These are phyloP conservation scores for Neurospora africana DNA, from an alignment of 495 filamentous ascomycete genomes.

Conservation along the genomic window DNA sequence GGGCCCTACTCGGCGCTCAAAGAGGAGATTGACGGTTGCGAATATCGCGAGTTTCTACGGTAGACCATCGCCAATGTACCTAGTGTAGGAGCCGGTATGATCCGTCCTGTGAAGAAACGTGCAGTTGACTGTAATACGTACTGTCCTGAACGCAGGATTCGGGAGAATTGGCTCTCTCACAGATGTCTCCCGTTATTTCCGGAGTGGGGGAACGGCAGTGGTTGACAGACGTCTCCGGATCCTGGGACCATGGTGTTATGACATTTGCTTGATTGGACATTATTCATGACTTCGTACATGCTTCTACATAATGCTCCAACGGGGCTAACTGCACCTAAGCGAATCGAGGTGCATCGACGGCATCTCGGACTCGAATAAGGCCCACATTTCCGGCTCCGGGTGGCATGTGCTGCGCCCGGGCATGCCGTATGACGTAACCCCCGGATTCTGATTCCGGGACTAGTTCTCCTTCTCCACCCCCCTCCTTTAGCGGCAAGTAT, in stretches of 20 bases:
- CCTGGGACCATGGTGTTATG: background rate
- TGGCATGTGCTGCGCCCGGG: background rate
- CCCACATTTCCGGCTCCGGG: background rate
- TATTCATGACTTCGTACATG: background rate
- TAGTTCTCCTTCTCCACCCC: background rate
- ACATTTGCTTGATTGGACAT: background rate
- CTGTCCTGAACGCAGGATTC: background rate
- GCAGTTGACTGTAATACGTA: background rate
- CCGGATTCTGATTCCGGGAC: background rate
- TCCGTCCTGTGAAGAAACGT: background rate
- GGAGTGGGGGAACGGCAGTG: background rate
- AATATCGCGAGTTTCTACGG: too few relatives aligned
- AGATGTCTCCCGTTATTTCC: background rate
- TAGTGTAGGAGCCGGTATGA: background rate
- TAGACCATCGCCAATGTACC: background rate
- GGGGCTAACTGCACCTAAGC: background rate
- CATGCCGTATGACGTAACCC: background rate
- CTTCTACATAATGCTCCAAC: background rate
- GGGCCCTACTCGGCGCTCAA: too few relatives aligned
- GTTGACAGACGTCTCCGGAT: background rate
- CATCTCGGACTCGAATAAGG: background rate
- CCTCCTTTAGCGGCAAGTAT: slow-evolving; percentile 26
- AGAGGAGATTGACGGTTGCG: too few relatives aligned
- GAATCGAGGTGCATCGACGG: background rate
- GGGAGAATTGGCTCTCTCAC: background rate